Percentiles rank a stretch among this genome's conserved stretches.
Conservation (phyloP, 2,329 filamentous ascomycete genomes). For the Colletotrichum sp. region DNA sequence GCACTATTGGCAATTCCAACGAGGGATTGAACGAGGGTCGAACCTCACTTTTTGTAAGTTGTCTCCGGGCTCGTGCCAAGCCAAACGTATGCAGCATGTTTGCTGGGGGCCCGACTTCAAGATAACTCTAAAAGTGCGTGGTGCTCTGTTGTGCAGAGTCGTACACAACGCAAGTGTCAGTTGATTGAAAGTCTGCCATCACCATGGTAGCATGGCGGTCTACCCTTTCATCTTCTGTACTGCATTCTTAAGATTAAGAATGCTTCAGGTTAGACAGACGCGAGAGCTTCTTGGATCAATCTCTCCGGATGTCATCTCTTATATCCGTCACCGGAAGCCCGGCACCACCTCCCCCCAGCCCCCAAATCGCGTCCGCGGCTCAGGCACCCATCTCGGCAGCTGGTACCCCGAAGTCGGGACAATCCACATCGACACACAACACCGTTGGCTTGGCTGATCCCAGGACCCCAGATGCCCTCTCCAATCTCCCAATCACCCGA, state of each 20-base stretch:
- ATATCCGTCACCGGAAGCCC: neutral
- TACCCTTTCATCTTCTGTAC: neutral
- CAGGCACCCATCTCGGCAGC: neutral
- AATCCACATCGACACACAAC: neutral
- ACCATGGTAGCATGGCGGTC: neutral
- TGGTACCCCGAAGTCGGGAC: conserved; percentile 1
- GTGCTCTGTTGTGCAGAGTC: neutral
- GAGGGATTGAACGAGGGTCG: neutral
- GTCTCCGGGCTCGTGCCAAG: neutral
- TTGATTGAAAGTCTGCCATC: neutral
- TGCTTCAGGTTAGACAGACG: neutral
- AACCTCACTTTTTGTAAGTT: neutral
- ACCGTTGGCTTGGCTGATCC: neutral
- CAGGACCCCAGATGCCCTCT: neutral
- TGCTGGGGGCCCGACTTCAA: neutral
- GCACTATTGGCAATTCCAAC: neutral
- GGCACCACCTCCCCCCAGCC: neutral
- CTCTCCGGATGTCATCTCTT: neutral
- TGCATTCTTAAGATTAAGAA: neutral
- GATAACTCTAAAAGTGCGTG: neutral
- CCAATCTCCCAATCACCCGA: conserved; percentile 10
- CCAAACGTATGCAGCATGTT: neutral
- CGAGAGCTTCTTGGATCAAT: neutral
- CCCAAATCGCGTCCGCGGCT: neutral
- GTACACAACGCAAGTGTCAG: neutral